phyloP scores from a whole-genome alignment of 1,284 basidiomycete genomes.

The Cystobasidiaceae sp. region DNA sequence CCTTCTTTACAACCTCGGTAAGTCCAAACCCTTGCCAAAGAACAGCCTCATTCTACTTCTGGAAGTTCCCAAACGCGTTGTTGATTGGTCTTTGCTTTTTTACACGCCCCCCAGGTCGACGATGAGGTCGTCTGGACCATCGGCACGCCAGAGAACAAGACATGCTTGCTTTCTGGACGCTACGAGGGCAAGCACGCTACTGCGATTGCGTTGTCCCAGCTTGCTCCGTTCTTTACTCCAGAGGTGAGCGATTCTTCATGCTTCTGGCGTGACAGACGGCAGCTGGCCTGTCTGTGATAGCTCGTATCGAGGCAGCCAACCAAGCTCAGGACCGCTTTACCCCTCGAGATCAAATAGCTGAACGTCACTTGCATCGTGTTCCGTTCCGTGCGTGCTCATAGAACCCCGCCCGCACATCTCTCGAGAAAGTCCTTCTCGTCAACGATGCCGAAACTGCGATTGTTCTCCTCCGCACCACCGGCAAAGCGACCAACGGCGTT shows the following conservation, averaged over 20 bases:
- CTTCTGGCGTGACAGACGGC: too few species aligned
- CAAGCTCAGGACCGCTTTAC: too few species aligned
- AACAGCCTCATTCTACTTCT: too few species aligned
- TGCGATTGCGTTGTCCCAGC: not conserved
- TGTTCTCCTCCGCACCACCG: not conserved
- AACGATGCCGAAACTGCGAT: not conserved
- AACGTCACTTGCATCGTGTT: too few species aligned
- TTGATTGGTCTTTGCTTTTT: not conserved
- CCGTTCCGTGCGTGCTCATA: too few species aligned
- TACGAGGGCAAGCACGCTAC: not conserved
- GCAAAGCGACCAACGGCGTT: not conserved
- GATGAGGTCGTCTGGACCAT: constrained; percentile 8
- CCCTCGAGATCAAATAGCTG: too few species aligned
- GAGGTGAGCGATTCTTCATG: not conserved
- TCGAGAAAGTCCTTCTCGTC: not conserved
- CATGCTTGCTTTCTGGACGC: constrained; percentile 3
- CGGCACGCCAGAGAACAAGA: not conserved
- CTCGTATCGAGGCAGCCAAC: too few species aligned
- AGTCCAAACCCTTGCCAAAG: not conserved
- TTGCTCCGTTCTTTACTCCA: not conserved
- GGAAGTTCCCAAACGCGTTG: not conserved
- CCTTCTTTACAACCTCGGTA: constrained; percentile 1
- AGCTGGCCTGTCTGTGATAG: too few species aligned
- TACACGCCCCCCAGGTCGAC: not conserved
- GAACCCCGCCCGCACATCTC: not conserved